phyloP scores from a whole-genome alignment of 176 grass and related monocot genomes.

The Canna indica region DNA sequence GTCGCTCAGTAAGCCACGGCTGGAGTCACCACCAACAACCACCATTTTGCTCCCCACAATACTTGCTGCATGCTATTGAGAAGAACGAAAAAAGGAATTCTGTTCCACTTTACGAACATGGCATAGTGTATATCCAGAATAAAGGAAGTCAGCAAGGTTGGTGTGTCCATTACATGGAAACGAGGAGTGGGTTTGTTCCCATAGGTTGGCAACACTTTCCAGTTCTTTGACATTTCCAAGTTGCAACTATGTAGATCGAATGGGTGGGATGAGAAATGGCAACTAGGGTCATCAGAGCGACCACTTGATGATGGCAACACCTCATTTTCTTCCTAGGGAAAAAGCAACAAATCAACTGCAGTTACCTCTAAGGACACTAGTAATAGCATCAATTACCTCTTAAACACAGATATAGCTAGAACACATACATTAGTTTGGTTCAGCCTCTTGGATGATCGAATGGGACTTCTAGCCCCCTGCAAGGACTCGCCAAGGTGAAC shows the following conservation, averaged over 20 bases:
- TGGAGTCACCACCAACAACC: constrained; percentile 74
- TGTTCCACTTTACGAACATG: constrained; percentile 19
- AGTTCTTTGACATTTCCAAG: constrained; percentile 73
- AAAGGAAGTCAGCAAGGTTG: background rate
- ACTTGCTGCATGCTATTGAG: constrained; percentile 81
- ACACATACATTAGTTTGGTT: constrained; percentile 48
- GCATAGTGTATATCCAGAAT: background rate
- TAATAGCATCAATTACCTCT: constrained; percentile 1
- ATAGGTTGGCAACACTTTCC: constrained; percentile 59
- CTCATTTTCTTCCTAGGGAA: constrained; percentile 59
- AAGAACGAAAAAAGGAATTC: constrained; percentile 10
- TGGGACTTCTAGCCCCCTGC: constrained; percentile 67
- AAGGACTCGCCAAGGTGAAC: constrained; percentile 61
- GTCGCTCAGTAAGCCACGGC: constrained; percentile 65
- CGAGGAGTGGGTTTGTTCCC: constrained; percentile 68
- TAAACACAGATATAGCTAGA: constrained; percentile 23
- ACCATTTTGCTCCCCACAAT: constrained; percentile 94
- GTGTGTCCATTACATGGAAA: constrained; percentile 59
- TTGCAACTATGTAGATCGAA: constrained; percentile 43
- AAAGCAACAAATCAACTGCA: constrained; percentile 6
- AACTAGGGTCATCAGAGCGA: constrained; percentile 42
- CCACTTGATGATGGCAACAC: constrained; percentile 60
- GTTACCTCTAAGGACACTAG: background rate
- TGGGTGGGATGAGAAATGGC: constrained; percentile 48
- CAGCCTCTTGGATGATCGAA: constrained; percentile 36